phyloP scores from a whole-genome alignment of 257 asterid species.

The Przewalskia tangutica region DNA sequence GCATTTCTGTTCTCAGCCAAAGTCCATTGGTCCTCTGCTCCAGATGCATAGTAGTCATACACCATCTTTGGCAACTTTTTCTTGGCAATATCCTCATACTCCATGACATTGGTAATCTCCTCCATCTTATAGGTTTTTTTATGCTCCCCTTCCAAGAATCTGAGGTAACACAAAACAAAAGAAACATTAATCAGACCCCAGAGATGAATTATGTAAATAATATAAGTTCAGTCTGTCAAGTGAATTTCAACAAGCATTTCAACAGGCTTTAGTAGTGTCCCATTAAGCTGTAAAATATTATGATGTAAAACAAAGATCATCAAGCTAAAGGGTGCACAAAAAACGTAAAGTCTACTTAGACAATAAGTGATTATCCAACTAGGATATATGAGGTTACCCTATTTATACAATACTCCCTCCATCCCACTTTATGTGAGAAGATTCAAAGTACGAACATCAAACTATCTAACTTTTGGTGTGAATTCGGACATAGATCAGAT shows the following conservation, averaged over 20 bases:
- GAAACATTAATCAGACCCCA: no score
- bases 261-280: neutral
- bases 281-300: neutral
- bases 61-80: conserved; percentile 85
- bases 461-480: no score
- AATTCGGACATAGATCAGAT: no score
- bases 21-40: conserved; percentile 21
- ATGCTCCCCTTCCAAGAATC: neutral
- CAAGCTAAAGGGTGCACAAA: neutral
- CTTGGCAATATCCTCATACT: conserved; percentile 83
- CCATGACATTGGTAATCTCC: conserved; percentile 70
- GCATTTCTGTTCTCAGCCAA: conserved; percentile 21
- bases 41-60: conserved; percentile 22
- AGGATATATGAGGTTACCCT: neutral
- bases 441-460: no score
- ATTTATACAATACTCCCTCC: no score
- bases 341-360: neutral
- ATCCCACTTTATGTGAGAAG: no score
- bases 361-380: neutral
- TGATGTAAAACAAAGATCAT: neutral
- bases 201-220: neutral
- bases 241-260: neutral
- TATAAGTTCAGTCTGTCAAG: neutral
- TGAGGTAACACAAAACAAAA: no score
- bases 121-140: conserved; percentile 33